Evolutionary conservation across 495 filamentous ascomycete species (phyloP).

Genomic region (Symbiotaphrina buchneri): DNA sequence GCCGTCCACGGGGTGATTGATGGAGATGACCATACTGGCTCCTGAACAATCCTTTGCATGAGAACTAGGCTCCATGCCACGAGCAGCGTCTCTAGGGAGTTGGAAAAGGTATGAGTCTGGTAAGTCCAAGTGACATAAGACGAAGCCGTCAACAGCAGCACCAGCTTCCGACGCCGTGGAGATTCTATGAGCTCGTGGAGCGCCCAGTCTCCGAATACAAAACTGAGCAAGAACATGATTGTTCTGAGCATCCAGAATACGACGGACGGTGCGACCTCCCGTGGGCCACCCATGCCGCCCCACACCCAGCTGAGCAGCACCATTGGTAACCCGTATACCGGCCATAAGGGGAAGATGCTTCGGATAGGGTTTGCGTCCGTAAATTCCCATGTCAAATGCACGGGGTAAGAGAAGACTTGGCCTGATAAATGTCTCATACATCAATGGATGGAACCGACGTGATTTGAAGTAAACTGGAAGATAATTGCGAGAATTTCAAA

Average conservation of each 20-base stretch:
- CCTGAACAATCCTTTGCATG: conserved; percentile 54
- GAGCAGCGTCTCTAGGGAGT: conserved; percentile 80
- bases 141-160: conserved; percentile 66
- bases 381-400: conserved; percentile 85
- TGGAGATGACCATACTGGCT: conserved; percentile 33
- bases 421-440: no score
- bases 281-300: conserved; percentile 27
- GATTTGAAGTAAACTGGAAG: not conserved
- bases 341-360: conserved; percentile 92
- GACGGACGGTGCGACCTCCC: conserved; percentile 36
- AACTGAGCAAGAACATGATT: conserved; percentile 81
- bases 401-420: conserved; percentile 71
- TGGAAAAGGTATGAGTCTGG: conserved; percentile 97
- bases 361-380: conserved; percentile 66
- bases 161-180: conserved; percentile 43
- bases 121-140: conserved; percentile 98
- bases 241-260: conserved; percentile 76
- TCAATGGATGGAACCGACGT: not conserved
- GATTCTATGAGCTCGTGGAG: conserved; percentile 72
- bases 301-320: conserved; percentile 74
- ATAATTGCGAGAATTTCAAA: not conserved
- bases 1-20: not conserved
- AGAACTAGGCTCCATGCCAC: conserved; percentile 84
- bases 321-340: conserved; percentile 81
- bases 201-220: conserved; percentile 94